phyloP scores from a whole-genome alignment of 768 basidiomycete genomes.

The Coprinopsis strossmayeri region DNA sequence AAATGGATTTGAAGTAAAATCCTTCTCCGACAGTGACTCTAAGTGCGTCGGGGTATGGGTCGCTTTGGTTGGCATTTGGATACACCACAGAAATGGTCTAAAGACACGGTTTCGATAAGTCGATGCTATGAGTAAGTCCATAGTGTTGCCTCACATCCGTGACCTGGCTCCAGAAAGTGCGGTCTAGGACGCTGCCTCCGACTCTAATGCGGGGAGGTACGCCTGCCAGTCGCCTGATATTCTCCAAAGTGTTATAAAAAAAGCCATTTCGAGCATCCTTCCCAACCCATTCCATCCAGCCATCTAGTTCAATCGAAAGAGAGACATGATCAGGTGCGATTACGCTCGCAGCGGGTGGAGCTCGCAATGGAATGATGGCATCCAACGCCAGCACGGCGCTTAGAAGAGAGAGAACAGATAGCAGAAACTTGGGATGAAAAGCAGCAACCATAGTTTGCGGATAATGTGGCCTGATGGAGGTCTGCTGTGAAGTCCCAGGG shows the following conservation, averaged over 20 bases:
- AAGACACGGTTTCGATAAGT: too few species aligned
- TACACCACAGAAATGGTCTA: not conserved
- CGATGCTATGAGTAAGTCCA: not conserved
- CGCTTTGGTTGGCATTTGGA: not conserved
- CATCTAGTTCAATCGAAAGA: constrained; percentile 64
- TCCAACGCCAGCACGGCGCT: constrained; percentile 7
- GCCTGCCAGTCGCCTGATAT: constrained; percentile 45
- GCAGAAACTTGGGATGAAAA: not conserved
- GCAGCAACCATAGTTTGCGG: too few species aligned
- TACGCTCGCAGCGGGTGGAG: constrained; percentile 25
- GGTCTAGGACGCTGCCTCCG: constrained; percentile 50
- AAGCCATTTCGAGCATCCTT: constrained; percentile 45
- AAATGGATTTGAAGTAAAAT: constrained; percentile 44
- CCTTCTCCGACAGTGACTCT: constrained; percentile 49
- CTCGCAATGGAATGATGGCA: constrained; percentile 32
- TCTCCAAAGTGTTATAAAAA: constrained; percentile 51
- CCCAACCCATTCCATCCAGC: constrained; percentile 64
- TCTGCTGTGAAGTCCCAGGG: too few species aligned
- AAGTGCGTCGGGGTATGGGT: constrained; percentile 60
- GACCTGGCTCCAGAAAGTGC: constrained; percentile 42
- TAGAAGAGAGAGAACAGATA: not conserved
- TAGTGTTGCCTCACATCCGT: constrained; percentile 29
- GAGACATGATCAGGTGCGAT: constrained; percentile 46
- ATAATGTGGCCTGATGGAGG: too few species aligned
- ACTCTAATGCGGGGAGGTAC: constrained; percentile 51